Base-by-base conservation (phyloP, 116 monocot genomes). In the Cymodocea nodosa region DNA sequence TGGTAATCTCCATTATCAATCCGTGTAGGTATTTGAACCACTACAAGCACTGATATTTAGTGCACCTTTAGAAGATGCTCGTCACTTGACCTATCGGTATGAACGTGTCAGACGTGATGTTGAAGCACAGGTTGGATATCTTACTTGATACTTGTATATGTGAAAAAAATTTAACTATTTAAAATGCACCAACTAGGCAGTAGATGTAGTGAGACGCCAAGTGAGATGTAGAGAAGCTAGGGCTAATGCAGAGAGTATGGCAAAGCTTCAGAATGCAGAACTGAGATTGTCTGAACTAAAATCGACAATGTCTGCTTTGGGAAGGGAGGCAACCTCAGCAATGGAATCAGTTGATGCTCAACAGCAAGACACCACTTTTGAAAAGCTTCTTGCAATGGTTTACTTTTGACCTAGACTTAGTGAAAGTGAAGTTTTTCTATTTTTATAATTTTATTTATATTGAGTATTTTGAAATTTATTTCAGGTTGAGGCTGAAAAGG, bases 11-110 rank as follows among this genome's bases (percentile, higher is more conserved):
- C 49, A 9, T 44, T 65, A n/a, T 25, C 20, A 23, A 62, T 40
- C 51, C 5, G 18, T 72, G 13, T 57, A 97, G 97, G 80, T 97
- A 35, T 97, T 75, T 80, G 84, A 88, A 52, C 91, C 91, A 50
- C 64, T 97, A 53, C 81, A 82, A n/a, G 57, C 75, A 64, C 84
- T 91, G 85, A 79, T 97, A 67, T 71, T 67, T 71, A 61, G 82
- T 51, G 97, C 97, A 73, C 97, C 97, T 70, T 82, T 97, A 62
- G 97, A 97, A 70, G 97, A 97, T 84, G 97, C 97, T 66, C 91
- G 92, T 68, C 82, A 82, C 34, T 84, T 97, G 74, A 88, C 88
- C 49, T 76, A 91, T 60, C 83, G 78, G 35, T 97, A 88, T 61
- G 78, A 89, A 70, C 64, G 77, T 37, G 75, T 88, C 54, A 85